phyloP scores from a whole-genome alignment of 805 yeast genomes.

The Candida manassasensis region DNA sequence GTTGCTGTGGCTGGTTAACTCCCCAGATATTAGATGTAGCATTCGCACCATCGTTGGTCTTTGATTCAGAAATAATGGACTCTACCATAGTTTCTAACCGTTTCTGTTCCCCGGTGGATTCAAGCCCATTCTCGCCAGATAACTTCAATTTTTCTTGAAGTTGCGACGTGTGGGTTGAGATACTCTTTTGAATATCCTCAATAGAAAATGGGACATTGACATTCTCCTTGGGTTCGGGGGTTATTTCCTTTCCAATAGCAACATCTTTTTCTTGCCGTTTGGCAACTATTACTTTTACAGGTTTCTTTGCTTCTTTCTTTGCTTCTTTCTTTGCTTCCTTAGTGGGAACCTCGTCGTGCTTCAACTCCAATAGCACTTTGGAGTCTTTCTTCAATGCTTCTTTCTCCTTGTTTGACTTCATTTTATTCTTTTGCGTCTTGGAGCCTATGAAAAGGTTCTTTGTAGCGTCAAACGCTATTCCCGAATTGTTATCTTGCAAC shows the following conservation, averaged over 20 bases:
- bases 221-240: conserved; percentile 4
- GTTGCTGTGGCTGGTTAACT: conserved; percentile 4
- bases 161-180: conserved; percentile 29
- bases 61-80: conserved; percentile 10
- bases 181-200: conserved; percentile 35
- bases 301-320: neutral
- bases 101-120: conserved; percentile 8
- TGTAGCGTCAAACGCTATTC: conserved; percentile 6
- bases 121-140: conserved; percentile 6
- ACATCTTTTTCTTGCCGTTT: neutral
- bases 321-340: too few species aligned
- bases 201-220: conserved; percentile 21
- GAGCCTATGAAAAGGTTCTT: conserved; percentile 1
- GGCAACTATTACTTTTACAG: neutral
- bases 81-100: conserved; percentile 17
- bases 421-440: neutral
- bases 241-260: neutral
- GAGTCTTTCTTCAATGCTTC: neutral
- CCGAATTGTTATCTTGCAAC: conserved; percentile 11
- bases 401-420: conserved; percentile 1
- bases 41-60: conserved; percentile 1
- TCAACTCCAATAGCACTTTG: too few species aligned
- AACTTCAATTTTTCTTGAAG: conserved; percentile 13
- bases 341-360: too few species aligned
- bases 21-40: conserved; percentile 5